These are phyloP conservation scores for Hypoxylon lenormandii DNA, from an alignment of 495 filamentous ascomycete species.

Conservation along the genomic window DNA sequence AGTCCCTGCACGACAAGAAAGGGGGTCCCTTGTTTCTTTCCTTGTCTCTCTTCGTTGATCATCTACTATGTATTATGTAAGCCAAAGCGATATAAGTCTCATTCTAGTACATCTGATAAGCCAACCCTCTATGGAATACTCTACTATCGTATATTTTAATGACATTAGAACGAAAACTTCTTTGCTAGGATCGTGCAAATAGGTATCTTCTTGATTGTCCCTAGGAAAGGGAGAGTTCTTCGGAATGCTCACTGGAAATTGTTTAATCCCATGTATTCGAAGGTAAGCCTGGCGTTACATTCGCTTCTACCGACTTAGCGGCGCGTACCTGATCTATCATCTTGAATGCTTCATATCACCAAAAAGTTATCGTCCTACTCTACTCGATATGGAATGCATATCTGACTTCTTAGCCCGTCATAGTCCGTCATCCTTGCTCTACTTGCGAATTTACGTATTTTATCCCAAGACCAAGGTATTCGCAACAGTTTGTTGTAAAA, in stretches of 20 bases:
- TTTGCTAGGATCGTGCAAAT: no score
- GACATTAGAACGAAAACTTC: no score
- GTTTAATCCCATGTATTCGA: constrained; percentile 5
- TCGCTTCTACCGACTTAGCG: constrained; percentile 36
- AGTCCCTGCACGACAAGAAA: background rate
- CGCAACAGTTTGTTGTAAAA: no score
- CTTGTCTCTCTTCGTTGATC: constrained; percentile 15
- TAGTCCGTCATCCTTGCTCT: no score
- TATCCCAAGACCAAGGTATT: no score
- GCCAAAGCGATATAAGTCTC: no score
- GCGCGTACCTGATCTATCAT: constrained; percentile 30
- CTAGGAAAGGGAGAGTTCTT: background rate
- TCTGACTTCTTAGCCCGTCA: no score
- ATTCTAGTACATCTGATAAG: no score
- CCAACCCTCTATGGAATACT: no score
- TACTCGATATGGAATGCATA: background rate
- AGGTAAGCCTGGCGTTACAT: constrained; percentile 32
- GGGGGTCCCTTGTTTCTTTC: background rate
- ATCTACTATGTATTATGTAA: background rate
- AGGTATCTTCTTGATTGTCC: no score
- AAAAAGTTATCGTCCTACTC: constrained; percentile 3
- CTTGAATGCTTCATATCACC: constrained; percentile 5
- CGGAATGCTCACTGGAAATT: constrained; percentile 6
- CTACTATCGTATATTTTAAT: no score
- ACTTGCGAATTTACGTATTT: no score